These are phyloP conservation scores for Cladosporium sp. DNA, from an alignment of 2,329 filamentous ascomycete species.

Conservation along the genomic window DNA sequence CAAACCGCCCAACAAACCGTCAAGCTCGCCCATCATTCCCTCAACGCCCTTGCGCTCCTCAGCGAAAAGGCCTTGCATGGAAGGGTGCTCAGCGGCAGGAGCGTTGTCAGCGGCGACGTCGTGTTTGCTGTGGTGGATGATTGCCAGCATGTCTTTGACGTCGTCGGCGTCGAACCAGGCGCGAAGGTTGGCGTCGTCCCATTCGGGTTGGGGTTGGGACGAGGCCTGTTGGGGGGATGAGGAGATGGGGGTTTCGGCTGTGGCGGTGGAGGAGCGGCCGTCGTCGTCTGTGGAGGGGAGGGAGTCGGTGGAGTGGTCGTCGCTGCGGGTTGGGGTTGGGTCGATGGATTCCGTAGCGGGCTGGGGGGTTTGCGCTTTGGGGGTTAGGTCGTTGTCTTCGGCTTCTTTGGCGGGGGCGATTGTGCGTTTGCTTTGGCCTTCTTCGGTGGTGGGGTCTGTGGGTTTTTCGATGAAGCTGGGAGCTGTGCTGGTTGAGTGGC, in stretches of 20 bases:
- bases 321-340: background rate
- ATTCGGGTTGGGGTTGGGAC: conserved; percentile 53
- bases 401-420: background rate
- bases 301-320: background rate
- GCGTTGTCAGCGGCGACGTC: conserved; percentile 42
- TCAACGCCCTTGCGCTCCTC: conserved; percentile 82
- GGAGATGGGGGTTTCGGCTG: conserved; percentile 1
- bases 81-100: conserved; percentile 69
- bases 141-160: conserved; percentile 80
- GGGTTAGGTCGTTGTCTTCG: conserved; percentile 27
- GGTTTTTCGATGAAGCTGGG: conserved; percentile 13
- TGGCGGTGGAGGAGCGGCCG: conserved; percentile 7
- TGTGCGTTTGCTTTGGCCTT: background rate
- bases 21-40: conserved; percentile 84
- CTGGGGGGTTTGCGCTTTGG: conserved; percentile 26
- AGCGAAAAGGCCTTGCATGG: conserved; percentile 73
- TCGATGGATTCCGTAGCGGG: background rate
- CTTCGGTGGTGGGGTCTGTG: background rate
- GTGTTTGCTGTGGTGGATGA: conserved; percentile 81
- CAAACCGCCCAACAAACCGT: conserved; percentile 41
- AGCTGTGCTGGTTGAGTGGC: conserved; percentile 1
- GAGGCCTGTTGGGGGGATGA: conserved; percentile 5
- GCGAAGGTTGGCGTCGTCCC: conserved; percentile 81
- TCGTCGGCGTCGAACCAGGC: conserved; percentile 82
- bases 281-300: conserved; percentile 7